phyloP scores from a whole-genome alignment of 1,284 basidiomycete species.

The Retiboletus flavoniger region DNA sequence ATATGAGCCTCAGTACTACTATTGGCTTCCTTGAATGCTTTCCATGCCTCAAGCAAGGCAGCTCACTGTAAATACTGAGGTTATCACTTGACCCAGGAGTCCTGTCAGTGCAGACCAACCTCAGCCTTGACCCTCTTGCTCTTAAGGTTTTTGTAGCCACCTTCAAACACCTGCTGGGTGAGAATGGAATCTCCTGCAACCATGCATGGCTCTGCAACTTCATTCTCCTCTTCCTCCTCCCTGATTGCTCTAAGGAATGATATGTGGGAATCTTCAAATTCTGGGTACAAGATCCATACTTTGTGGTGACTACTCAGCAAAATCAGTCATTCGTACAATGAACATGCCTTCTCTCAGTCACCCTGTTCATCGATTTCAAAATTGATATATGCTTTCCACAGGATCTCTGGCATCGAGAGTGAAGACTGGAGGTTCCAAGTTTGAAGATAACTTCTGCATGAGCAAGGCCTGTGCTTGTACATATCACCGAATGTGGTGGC shows the following conservation, averaged over 20 bases:
- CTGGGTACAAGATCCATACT: conserved; percentile 81
- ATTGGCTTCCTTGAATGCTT: conserved; percentile 80
- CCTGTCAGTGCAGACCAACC: conserved; percentile 44
- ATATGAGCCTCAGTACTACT: conserved; percentile 75
- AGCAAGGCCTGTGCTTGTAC: conserved; percentile 58
- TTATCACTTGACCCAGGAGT: conserved; percentile 2
- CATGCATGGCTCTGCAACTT: conserved; percentile 60
- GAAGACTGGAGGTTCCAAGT: conserved; percentile 83
- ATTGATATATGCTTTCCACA: conserved; percentile 99
- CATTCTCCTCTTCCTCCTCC: conserved; percentile 75
- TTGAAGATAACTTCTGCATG: conserved; percentile 96
- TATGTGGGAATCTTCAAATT: conserved; percentile 72
- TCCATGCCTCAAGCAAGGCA: conserved; percentile 90
- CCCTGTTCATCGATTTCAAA: conserved; percentile 90
- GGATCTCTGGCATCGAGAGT: conserved; percentile 95
- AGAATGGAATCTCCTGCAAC: conserved; percentile 66
- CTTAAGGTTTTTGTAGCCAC: conserved; percentile 86
- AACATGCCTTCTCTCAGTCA: conserved; percentile 81
- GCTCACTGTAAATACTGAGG: conserved; percentile 58
- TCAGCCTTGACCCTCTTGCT: conserved; percentile 82
- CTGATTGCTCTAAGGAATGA: conserved; percentile 63
- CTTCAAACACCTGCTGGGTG: conserved; percentile 79
- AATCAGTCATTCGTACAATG: conserved; percentile 89
- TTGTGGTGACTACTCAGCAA: conserved; percentile 92
- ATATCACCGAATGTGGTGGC: no score